Evolutionary conservation across 495 filamentous ascomycete species (phyloP), one percentile per base, ranked within the genome.

Genomic region (Penicillium roqueforti): DNA sequence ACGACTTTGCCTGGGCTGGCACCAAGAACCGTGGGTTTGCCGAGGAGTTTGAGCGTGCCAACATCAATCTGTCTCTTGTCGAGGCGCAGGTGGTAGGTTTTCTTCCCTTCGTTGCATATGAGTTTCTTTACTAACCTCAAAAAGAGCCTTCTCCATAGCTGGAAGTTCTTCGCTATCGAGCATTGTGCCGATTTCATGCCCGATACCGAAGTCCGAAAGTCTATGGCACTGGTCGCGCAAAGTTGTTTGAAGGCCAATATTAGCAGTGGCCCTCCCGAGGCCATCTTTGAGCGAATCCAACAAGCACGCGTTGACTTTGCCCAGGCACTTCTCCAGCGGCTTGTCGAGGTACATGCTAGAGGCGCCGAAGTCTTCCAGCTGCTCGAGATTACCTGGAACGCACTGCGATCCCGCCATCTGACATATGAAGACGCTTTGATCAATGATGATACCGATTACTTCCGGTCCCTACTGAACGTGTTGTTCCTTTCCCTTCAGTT

Each of bases 111-210:
- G 19, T 29, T 10, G 26, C 8, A 1, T 19, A 40, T 25, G 40
- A 13, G 6, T 58, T 40, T 22, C 47, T 16, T 66, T 76, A 69
- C 77, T 54, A 40, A 50, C 42, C 31, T 40, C 40, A 31, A 57
- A 14, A 52, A 91, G 87, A 77, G 77, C 51, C 82, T 99, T 31
- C 83, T 96, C 47, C 80, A 87, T 55, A 86, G 89, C 54, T 99
- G 93, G 93, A 92, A 90, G 67, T 83, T 87, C 44, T 82, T 99
- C 11, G 83, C 90, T 10, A 76, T 92, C 42, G 92, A 97, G 69
- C 80, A 97, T 40, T 89, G 85, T 60, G 77, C 79, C 14, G 84
- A 84, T 53, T 75, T 93, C 31, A 74, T 80, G 37, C 72, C 75
- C 34, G 80, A 87, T 46, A 69, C 70, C 8, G 77, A 83, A 28